Percentiles rank a stretch among this genome's conserved stretches.
Conservation (phyloP, 2,329 filamentous ascomycete species). For the Aurifilum marmelostoma region DNA sequence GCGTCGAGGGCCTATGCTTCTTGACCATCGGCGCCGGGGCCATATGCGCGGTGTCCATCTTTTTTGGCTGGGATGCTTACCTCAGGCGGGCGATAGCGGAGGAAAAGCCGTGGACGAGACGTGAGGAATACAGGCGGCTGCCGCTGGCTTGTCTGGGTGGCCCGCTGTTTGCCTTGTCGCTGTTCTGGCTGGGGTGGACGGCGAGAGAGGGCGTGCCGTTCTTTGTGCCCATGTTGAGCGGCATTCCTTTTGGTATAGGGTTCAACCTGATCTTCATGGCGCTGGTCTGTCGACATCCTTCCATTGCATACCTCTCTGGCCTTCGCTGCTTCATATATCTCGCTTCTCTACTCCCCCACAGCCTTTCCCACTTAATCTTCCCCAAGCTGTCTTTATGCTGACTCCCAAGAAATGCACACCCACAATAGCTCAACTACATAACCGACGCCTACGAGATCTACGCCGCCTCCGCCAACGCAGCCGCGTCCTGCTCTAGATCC, state of each 20-base stretch:
- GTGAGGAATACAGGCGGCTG: constrained; percentile 70
- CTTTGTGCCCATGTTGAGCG: constrained; percentile 61
- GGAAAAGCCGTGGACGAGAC: constrained; percentile 59
- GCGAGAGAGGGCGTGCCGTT: constrained; percentile 53
- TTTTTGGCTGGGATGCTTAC: constrained; percentile 66
- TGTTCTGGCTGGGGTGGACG: constrained; percentile 68
- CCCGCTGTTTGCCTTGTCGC: constrained; percentile 59
- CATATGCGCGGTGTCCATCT: constrained; percentile 60
- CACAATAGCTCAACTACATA: constrained; percentile 54
- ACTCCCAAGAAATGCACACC: not conserved
- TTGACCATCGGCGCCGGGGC: constrained; percentile 70
- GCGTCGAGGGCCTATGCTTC: constrained; percentile 69
- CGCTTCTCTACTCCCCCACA: not conserved
- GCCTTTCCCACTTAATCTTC: not conserved
- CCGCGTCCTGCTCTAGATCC: constrained; percentile 52
- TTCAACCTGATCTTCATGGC: constrained; percentile 68
- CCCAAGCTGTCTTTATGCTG: not conserved
- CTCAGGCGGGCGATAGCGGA: constrained; percentile 55
- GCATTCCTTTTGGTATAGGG: constrained; percentile 63
- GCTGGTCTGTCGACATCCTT: constrained; percentile 43
- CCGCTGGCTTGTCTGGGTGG: constrained; percentile 74
- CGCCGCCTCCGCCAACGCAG: constrained; percentile 59
- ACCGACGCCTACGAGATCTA: constrained; percentile 70
- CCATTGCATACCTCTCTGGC: no score
- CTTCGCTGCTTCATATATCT: no score